These are phyloP conservation scores for Hebeloma cylindrosporum DNA, from an alignment of 768 basidiomycete genomes.

Conservation along the genomic window DNA sequence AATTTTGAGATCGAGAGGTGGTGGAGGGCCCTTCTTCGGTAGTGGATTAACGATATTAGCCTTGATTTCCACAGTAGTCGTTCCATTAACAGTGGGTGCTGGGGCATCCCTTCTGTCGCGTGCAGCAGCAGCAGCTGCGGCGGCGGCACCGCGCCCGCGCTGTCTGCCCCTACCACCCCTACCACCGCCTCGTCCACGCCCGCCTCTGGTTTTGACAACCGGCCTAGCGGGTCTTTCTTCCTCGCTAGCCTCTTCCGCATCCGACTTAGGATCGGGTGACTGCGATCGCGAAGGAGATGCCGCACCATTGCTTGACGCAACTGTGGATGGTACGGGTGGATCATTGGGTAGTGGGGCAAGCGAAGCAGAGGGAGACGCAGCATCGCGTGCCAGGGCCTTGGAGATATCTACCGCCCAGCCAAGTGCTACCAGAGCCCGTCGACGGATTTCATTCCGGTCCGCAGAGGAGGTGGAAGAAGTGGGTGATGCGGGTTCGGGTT, in stretches of 20 bases:
- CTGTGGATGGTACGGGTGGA: not conserved
- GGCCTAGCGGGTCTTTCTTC: conserved; percentile 10
- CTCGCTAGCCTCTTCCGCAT: conserved; percentile 11
- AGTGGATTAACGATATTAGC: not conserved
- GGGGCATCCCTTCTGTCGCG: conserved; percentile 6
- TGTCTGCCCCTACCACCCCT: conserved; percentile 9
- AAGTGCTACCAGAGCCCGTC: conserved; percentile 20
- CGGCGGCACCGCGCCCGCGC: conserved; percentile 15
- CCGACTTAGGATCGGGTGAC: conserved; percentile 11
- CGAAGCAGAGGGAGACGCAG: too few relatives aligned
- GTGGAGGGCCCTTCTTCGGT: conserved; percentile 21
- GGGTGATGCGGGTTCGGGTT: conserved; percentile 6
- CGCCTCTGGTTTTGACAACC: conserved; percentile 11
- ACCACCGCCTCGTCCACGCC: conserved; percentile 1
- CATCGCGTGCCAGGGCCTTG: too few relatives aligned
- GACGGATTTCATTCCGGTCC: too few relatives aligned
- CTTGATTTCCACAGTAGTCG: not conserved
- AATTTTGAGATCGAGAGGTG: conserved; percentile 17
- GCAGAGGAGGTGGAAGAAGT: too few relatives aligned
- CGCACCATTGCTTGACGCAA: not conserved
- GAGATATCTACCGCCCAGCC: conserved; percentile 34
- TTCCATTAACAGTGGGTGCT: conserved; percentile 9
- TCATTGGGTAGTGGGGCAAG: too few relatives aligned
- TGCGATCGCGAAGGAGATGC: conserved; percentile 12
- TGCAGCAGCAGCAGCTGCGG: not conserved